These are phyloP conservation scores for Botrytis tulipae DNA, from an alignment of 2,329 filamentous ascomycete genomes.

Conservation along the genomic window DNA sequence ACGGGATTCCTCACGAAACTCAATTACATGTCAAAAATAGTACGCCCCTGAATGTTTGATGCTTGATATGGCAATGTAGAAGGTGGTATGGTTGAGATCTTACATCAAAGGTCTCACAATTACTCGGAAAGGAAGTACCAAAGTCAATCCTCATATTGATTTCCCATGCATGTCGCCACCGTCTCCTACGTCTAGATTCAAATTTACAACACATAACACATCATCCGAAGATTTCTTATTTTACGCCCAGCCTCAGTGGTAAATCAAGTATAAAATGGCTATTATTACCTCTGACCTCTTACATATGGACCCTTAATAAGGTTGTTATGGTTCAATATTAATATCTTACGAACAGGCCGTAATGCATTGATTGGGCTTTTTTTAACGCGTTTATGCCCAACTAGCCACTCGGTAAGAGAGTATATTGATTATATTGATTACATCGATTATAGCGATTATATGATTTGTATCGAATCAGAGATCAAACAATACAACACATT, in stretches of 20 bases:
- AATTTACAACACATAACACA: background rate
- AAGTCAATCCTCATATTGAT: background rate
- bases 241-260: background rate
- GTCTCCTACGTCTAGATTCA: background rate
- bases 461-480: background rate
- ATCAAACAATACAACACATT: background rate
- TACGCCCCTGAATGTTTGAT: background rate
- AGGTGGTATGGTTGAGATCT: background rate
- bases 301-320: background rate
- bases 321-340: background rate
- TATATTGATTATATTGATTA: background rate
- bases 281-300: background rate
- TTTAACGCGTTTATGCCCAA: constrained; percentile 20
- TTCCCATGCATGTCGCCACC: background rate
- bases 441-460: background rate
- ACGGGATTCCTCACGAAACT: background rate
- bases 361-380: constrained; percentile 20
- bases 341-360: constrained; percentile 7
- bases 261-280: background rate
- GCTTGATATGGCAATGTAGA: no score
- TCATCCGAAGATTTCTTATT: background rate
- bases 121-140: background rate
- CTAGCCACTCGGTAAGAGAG: constrained; percentile 1
- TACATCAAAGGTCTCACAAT: background rate
- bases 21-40: background rate